Evolutionary conservation across 129 eudicot genomes (phyloP).

Genomic region (Kitagawia praeruptora): DNA sequence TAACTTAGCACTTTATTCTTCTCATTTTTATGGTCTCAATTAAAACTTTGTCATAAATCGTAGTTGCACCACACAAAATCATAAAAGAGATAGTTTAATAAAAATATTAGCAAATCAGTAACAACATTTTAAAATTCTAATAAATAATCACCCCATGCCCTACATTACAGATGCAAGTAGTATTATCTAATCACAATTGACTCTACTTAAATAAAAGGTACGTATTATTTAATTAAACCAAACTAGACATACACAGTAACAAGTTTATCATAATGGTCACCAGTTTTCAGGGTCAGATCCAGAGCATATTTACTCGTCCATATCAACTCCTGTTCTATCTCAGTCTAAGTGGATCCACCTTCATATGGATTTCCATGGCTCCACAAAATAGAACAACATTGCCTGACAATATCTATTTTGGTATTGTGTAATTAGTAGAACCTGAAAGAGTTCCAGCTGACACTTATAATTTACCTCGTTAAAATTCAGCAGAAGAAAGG

Average conservation of each 20-base stretch:
- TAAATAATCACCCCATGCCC: no score
- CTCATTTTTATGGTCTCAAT: neutral
- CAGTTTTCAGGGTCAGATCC: constrained; percentile 73
- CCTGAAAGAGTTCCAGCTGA: constrained; percentile 64
- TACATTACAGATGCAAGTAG: no score
- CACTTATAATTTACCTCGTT: constrained; percentile 46
- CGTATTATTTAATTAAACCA: neutral
- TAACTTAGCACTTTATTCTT: no score
- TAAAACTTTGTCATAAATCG: no score
- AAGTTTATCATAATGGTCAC: neutral
- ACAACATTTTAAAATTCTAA: no score
- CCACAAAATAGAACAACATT: constrained; percentile 23
- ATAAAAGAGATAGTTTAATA: no score
- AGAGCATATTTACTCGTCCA: constrained; percentile 44
- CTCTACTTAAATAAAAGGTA: neutral
- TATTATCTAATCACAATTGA: neutral
- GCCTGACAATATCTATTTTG: constrained; percentile 41
- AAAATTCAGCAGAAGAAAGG: constrained; percentile 47
- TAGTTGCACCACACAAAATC: no score
- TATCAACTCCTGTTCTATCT: constrained; percentile 59
- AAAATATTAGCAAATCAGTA: no score
- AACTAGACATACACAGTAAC: neutral
- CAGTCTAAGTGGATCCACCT: constrained; percentile 26
- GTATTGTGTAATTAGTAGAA: constrained; percentile 52
- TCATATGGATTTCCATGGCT: constrained; percentile 23